Base-by-base conservation (phyloP, 495 filamentous ascomycete species). In the Aspergillus heteromorphus region DNA sequence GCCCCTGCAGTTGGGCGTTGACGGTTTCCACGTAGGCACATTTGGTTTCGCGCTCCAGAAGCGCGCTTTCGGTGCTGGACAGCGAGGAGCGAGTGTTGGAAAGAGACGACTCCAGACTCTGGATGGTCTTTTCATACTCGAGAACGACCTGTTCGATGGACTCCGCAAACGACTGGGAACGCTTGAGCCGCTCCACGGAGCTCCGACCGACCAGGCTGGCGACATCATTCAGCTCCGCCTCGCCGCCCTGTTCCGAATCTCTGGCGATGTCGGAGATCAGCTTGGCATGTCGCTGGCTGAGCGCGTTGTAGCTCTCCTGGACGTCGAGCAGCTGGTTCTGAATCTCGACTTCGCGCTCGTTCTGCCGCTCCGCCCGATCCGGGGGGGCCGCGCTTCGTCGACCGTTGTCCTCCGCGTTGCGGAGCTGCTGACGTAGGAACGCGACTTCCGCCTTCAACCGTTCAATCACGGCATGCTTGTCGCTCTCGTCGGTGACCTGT, bases 71-170 rank as follows among this genome's bases (percentile, higher is more conserved):
- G 0, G 85, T 90, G 60, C 71, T 84, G 13, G 95, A 85, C 29
- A 99, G 76, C 10, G 89, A 89, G 42, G 87, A 78, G 41, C 95
- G 82, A 7, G 95, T 97, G 63, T 84, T 93, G 1, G 95, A 91
- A 13, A 99, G 82, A 0, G 91, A 95, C 38, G 89, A 83, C 73
- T 99, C 95, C 21, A 99, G 81, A 59, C 80, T 87, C 66, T 97
- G 90, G 55, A 99, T 97, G 0, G 93, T 99, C 80, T 95, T 97
- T 62, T 99, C 93, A 66, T 99, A 99, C 65, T 99, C 93, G 16
- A 97, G 73, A 14, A 99, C 89, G 38, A 99, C 89, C 65, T 93
- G 87, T 63, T 99, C 95, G 25, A 97, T 92, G 40, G 91, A 91
- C 68, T 93, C 85, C 7, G 92, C 91, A 70, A 97, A 97, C 8